Base-by-base conservation (phyloP, 2,329 filamentous ascomycete genomes). In the Onygena corvina region DNA sequence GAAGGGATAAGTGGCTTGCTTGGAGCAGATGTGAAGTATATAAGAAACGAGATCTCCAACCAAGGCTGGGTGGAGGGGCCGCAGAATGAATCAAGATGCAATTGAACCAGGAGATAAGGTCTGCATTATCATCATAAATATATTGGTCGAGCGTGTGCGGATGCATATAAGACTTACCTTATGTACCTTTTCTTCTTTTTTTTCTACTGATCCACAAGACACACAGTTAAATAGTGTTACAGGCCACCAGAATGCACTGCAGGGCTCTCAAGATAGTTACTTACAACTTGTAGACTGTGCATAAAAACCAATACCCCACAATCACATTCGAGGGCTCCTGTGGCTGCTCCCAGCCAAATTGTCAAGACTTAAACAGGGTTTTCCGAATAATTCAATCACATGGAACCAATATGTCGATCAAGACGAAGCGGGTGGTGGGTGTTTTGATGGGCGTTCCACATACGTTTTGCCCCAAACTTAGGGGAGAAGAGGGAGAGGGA, bases 381-480 rank as follows among this genome's bases (percentile, higher is more conserved):
- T 30, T 25, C 25, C 36, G 36, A 40, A 21, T 25, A 40, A 40
- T 40, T 40, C 29, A 46, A 46, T 46, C 42, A 46, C 42, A 46
- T 46, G 42, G 25, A 46, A 30, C 29, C 29, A 29, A 46, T 46
- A 29, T 46, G 42, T 31, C 20, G 30, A 38, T 36, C 25, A 48
- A n/a, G 33, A 40, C 42, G 25, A 36, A 30, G 25, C 18, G 29
- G 33, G 23, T 9, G 34, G 47, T n/a, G 16, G 18, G 36, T 40
- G 34, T 25, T 35, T 47, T 46, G 42, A 46, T 46, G 23, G 14
- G 23, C 36, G 36, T 40, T 40, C 36, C 36, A 23, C 36, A 23
- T 40, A 40, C 18, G 36, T 40, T 40, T 36, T 9, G 9, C 36
- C 34, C 36, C 18, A 40, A 40, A 40, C 36, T 40, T 40, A 40